These are phyloP conservation scores for Hypoxylon sp. DNA, from an alignment of 2,329 filamentous ascomycete genomes.

Conservation along the genomic window DNA sequence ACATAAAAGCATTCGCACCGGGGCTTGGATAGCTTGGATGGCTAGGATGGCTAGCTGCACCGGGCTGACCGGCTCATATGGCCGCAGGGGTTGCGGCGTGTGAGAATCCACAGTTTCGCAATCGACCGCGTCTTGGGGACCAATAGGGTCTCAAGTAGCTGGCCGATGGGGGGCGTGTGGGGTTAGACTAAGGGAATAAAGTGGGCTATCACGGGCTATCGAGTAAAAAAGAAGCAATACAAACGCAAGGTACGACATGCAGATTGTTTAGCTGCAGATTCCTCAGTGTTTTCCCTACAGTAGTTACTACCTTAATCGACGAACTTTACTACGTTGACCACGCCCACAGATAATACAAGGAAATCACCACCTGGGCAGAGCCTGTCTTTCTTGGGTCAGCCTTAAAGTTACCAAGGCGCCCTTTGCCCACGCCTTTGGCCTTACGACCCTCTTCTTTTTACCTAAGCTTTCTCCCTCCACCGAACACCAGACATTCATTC, in stretches of 20 bases:
- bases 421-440: slow-evolving; percentile 21
- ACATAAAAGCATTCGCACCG: slow-evolving; percentile 8
- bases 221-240: slow-evolving; percentile 33
- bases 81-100: slow-evolving; percentile 33
- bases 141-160: slow-evolving; percentile 24
- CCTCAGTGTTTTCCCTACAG: slow-evolving; percentile 13
- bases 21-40: slow-evolving; percentile 18
- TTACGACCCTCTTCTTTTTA: slow-evolving; percentile 15
- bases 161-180: slow-evolving; percentile 29
- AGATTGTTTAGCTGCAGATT: slow-evolving; percentile 35
- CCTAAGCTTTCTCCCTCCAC: slow-evolving; percentile 10
- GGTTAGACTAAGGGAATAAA: slow-evolving; percentile 22
- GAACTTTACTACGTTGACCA: slow-evolving; percentile 26
- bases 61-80: slow-evolving; percentile 31
- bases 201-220: slow-evolving; percentile 24
- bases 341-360: slow-evolving; percentile 6
- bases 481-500: slow-evolving; percentile 27
- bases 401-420: slow-evolving; percentile 35
- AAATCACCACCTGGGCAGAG: slow-evolving; percentile 6
- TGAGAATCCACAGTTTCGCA: slow-evolving; percentile 30
- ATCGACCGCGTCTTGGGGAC: slow-evolving; percentile 25
- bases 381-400: slow-evolving; percentile 25
- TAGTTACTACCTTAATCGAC: slow-evolving; percentile 28
- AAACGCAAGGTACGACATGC: slow-evolving; percentile 42
- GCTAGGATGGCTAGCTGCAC: slow-evolving; percentile 24